Evolutionary conservation across 2,329 filamentous ascomycete genomes (phyloP).

Genomic region (Tricladium varicosporioides): DNA sequence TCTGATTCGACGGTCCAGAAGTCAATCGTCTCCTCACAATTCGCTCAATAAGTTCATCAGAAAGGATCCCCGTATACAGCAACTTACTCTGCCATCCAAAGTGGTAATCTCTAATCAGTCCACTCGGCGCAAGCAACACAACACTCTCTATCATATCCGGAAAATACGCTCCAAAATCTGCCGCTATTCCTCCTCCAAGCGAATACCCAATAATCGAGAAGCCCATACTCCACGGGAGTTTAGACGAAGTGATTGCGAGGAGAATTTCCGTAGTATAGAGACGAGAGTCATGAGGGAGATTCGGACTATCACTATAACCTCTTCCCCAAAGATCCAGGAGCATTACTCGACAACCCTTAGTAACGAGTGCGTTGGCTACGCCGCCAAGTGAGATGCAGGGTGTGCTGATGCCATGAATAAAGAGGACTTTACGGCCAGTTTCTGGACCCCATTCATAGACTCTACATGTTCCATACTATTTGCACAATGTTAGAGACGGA

Average conservation of each 20-base stretch:
- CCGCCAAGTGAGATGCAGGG: conserved; percentile 68
- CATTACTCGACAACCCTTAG: conserved; percentile 71
- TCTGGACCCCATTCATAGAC: conserved; percentile 81
- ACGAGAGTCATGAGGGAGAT: conserved; percentile 58
- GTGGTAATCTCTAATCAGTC: conserved; percentile 61
- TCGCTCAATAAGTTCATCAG: conserved; percentile 42
- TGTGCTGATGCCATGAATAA: conserved; percentile 81
- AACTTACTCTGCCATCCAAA: conserved; percentile 50
- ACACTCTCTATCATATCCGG: conserved; percentile 66
- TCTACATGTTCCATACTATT: conserved; percentile 62
- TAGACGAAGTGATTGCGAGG: conserved; percentile 62
- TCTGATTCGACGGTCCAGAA: not conserved
- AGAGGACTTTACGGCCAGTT: conserved; percentile 66
- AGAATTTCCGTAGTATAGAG: conserved; percentile 67
- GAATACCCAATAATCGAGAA: conserved; percentile 80
- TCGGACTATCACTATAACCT: conserved; percentile 70
- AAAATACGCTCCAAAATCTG: conserved; percentile 68
- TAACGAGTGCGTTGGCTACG: conserved; percentile 63
- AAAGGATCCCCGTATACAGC: conserved; percentile 54
- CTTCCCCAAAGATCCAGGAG: conserved; percentile 76
- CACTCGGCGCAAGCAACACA: conserved; percentile 75
- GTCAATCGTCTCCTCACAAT: conserved; percentile 13
- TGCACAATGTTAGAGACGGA: not conserved
- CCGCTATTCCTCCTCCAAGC: conserved; percentile 72
- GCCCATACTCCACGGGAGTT: conserved; percentile 52